Percentiles rank a stretch among this genome's conserved stretches.
Evolutionary conservation across 2,329 filamentous ascomycete genomes (phyloP).

Genomic region (Fusarium transvaalense): DNA sequence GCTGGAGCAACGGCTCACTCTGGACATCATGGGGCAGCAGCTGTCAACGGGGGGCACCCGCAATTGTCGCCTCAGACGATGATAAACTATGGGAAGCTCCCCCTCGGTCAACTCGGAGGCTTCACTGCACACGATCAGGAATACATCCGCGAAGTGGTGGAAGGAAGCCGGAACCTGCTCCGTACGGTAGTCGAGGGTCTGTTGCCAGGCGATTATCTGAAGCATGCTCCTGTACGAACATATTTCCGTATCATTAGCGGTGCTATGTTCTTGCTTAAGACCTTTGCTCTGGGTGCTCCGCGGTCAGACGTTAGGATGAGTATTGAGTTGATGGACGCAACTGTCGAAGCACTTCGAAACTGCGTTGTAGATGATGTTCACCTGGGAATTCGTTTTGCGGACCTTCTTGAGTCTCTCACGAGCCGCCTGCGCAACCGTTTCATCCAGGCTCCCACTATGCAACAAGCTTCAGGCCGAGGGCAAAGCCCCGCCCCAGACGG

Average conservation of each 20-base stretch:
- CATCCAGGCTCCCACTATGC: slow-evolving; percentile 70
- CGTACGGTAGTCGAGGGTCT: slow-evolving; percentile 82
- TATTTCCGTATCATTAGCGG: slow-evolving; percentile 90
- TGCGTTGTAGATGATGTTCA: slow-evolving; percentile 89
- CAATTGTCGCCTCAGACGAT: slow-evolving; percentile 72
- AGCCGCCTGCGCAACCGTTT: slow-evolving; percentile 80
- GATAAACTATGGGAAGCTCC: slow-evolving; percentile 73
- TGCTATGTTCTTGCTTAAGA: slow-evolving; percentile 87
- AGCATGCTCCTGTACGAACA: slow-evolving; percentile 84
- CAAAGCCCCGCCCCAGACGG: slow-evolving; percentile 57
- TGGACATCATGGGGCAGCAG: slow-evolving; percentile 52
- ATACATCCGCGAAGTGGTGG: slow-evolving; percentile 81
- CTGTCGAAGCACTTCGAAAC: slow-evolving; percentile 78
- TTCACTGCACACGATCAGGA: slow-evolving; percentile 76
- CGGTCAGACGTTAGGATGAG: slow-evolving; percentile 82
- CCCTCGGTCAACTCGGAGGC: slow-evolving; percentile 72
- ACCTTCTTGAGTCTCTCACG: slow-evolving; percentile 83
- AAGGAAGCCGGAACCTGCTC: slow-evolving; percentile 81
- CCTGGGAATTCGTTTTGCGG: slow-evolving; percentile 85
- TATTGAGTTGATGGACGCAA: slow-evolving; percentile 79
- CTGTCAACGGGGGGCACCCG: slow-evolving; percentile 44
- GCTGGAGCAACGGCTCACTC: slow-evolving; percentile 62
- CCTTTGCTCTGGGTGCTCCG: slow-evolving; percentile 83
- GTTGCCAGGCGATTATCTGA: slow-evolving; percentile 79
- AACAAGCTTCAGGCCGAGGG: slow-evolving; percentile 56